Conservation (phyloP, 169 alveolate genomes). For the Plasmodium falciparum region DNA sequence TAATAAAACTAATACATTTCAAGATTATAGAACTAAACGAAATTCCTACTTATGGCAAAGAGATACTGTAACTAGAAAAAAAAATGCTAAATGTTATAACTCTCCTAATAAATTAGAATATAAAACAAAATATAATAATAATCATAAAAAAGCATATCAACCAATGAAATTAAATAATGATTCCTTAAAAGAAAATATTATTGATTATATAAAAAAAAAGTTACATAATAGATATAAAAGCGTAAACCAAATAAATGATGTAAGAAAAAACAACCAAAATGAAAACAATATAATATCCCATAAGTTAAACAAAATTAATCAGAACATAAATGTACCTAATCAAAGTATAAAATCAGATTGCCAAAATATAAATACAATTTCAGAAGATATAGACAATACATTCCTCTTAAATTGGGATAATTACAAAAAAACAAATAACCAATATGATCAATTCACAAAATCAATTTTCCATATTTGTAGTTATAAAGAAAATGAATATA, state of each 20-base stretch:
- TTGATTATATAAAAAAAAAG: slow-evolving; percentile 32
- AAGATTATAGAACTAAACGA: slow-evolving; percentile 4
- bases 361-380: neutral
- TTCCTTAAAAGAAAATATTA: slow-evolving; percentile 39
- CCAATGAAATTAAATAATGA: neutral
- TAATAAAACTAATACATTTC: neutral
- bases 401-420: neutral
- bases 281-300: neutral
- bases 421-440: neutral
- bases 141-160: neutral
- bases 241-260: neutral
- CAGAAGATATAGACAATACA: neutral
- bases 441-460: neutral
- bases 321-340: neutral
- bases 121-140: neutral
- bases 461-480: slow-evolving; percentile 35
- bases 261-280: neutral
- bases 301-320: neutral
- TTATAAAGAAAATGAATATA: slow-evolving; percentile 36
- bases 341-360: neutral
- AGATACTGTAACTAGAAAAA: slow-evolving; percentile 26
- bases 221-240: slow-evolving; percentile 5
- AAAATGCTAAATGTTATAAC: slow-evolving; percentile 3
- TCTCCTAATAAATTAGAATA: neutral
- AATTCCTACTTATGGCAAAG: slow-evolving; percentile 59